Base-by-base conservation (phyloP, 2,329 filamentous ascomycete species). In the Trichoderma arundinaceum region DNA sequence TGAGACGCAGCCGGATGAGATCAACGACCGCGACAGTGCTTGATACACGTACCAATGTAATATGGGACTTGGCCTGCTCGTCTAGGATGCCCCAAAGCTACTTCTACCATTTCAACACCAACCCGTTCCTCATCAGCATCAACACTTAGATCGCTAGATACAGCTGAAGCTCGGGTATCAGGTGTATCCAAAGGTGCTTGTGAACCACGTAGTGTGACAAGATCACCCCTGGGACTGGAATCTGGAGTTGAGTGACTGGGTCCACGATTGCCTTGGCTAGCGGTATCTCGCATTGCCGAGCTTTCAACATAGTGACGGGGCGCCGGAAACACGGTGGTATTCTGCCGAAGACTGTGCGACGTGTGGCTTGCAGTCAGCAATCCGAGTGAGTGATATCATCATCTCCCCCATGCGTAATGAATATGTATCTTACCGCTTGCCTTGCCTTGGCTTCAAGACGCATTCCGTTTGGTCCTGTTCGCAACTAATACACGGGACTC, bases 401-500 rank as follows among this genome's bases (percentile, higher is more conserved):
- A n/a, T 4, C 17, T 38, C 7, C 38, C 9, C 22, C 19, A 46
- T 48, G 17, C 8, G n/a, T 48, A 13, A 52, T 28, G 35, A n/a
- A 3, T 4, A 9, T 46, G 7, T 41, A 28, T 13, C 60, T 63
- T 54, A 63, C 60, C 60, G 39, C 54, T 63, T 63, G 49, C 60
- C 60, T 22, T 63, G 60, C 38, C 60, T 46, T n/a, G 60, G 60
- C 60, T 63, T 63, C 10, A 63, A 44, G 17, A 63, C 28, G 49
- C 60, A 63, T 43, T 63, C 60, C 17, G 60, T 63, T 32, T 63
- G 60, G 22, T 63, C 60, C 17, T 63, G 60, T n/a, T 63, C 60
- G 19, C 60, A 63, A 17, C 60, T 63, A 54, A 63, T 63, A 46
- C 60, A 63, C 32, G 60, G 60, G 13, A 63, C 60, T 13, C 60